Evolutionary conservation across 2,329 filamentous ascomycete genomes (phyloP), one percentile per base, ranked within the genome.

Genomic region (Dissoconium aciculare): DNA sequence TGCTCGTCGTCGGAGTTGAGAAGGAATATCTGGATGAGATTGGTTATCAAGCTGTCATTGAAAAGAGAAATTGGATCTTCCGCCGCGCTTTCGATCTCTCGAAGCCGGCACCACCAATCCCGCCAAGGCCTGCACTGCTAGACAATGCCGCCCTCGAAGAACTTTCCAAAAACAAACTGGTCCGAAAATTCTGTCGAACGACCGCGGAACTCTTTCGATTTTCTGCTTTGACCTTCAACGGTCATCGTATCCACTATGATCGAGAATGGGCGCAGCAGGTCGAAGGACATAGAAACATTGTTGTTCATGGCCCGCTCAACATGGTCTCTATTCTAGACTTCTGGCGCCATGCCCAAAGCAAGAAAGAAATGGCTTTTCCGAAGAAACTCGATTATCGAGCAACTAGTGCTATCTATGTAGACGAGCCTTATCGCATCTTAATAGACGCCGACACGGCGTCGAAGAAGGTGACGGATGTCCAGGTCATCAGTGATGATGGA

Each of bases 211-310:
- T 39, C 3, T 39, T 39, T 26, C 28, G 37, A 2, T 30, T 39
- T 10, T 33, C 29, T 3, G 37, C 34, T 3, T 24, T 39, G 32
- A 39, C 37, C 3, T 39, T 37, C 26, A 39, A 39, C 27, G 34
- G 34, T 5, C 37, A 39, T 25, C 35, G 35, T 1, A 37, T 39
- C 15, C 37, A 39, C 27, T 39, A 37, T 24, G 35, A 36, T 8
- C 28, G 26, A 12, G 27, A 30, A 5, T 39, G 37, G 37, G 29
- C 27, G 4, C 27, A 32, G 3, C 28, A 39, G 15, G 37, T 39
- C 5, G 37, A 39, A 24, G 37, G 37, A 5, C 37, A 39, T 24
- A 19, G 37, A 4, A 28, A 37, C 23, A 21, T 31, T 5, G 37
- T 39, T 13, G 37, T 39, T 3, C 37, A 39, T 30, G 37, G 37